Conservation (phyloP, 2,329 filamentous ascomycete species). For the Davidsoniella eucalypti region DNA sequence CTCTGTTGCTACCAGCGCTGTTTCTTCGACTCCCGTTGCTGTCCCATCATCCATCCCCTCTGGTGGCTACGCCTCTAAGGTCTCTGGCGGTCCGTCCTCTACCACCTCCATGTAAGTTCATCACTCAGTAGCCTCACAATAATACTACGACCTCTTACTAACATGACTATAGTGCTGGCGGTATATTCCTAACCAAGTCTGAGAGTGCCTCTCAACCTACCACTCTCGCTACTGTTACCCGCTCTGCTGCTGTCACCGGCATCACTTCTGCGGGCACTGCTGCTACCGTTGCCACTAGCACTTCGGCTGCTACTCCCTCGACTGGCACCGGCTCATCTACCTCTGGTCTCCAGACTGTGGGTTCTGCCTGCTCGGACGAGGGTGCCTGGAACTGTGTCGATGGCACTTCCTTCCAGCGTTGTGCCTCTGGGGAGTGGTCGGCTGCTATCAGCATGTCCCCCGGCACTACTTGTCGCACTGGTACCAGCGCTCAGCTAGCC, state of each 20-base stretch:
- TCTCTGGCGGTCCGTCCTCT: conserved; percentile 14
- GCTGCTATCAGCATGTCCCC: conserved; percentile 30
- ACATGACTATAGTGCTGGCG: conserved; percentile 21
- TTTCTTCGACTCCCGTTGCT: conserved; percentile 15
- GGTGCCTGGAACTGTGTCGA: conserved; percentile 41
- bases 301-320: conserved; percentile 15
- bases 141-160: not conserved
- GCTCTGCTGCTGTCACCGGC: conserved; percentile 23
- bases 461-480: conserved; percentile 33
- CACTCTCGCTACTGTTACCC: conserved; percentile 16
- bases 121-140: not conserved
- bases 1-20: conserved; percentile 15
- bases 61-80: conserved; percentile 12
- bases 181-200: conserved; percentile 24
- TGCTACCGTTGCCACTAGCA: conserved; percentile 14
- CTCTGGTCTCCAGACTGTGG: conserved; percentile 20
- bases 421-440: conserved; percentile 42
- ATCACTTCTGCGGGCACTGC: conserved; percentile 18
- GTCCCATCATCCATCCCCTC: conserved; percentile 14
- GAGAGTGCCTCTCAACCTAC: conserved; percentile 14
- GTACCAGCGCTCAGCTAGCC: conserved; percentile 13
- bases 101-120: conserved; percentile 16
- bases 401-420: conserved; percentile 42
- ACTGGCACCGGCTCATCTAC: conserved; percentile 13
- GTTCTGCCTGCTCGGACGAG: conserved; percentile 32